Evolutionary conservation across 352 stramenopile genomes (phyloP), one percentile per base, ranked within the genome.

Genomic region (Pythium aphanidermatum): DNA sequence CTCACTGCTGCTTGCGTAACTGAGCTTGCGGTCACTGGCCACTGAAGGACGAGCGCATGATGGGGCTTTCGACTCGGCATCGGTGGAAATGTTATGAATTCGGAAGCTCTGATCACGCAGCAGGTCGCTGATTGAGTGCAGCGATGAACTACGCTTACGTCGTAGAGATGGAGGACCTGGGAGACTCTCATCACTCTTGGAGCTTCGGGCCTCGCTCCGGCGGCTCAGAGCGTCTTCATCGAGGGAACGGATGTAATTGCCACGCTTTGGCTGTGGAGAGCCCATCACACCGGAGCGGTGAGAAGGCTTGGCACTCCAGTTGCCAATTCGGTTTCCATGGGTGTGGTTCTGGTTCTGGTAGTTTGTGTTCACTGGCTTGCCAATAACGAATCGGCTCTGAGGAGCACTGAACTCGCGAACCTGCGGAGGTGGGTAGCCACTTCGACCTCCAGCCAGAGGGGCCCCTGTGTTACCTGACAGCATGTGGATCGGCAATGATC

Each of bases 61-160:
- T 39, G 4, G 20, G 11, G 8, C 24, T 20, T 2, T 24, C 29
- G 30, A 6, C 14, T 29, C 30, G 38, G 42, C 32, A n/a, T 38
- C 10, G 8, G 35, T 19, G 36, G 28, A 27, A 11, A 42, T 39
- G 37, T 55, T 47, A 30, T 47, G 46, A 17, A 47, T 55, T n/a
- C 32, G 46, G 37, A 55, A 47, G 9, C 25, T 38, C 29, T 55
- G 46, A 24, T 55, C 46, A 8, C 35, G 14, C 17, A 55, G 28
- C 25, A 80, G 25, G 27, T 83, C 70, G 5, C 51, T 70, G 5
- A 79, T 32, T 7, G 70, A 75, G 39, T 83, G 63, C 20, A 78
- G 50, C 4, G 70, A 80, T 13, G 69, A 53, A 30, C 66, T 77
- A 21, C 63, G 60, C 49, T 49, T 64, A 25, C 63, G 53, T 4